Percentiles rank a stretch among this genome's conserved stretches.
Conservation (phyloP, 2,329 filamentous ascomycete genomes). For the Paecilomyces fulvus region DNA sequence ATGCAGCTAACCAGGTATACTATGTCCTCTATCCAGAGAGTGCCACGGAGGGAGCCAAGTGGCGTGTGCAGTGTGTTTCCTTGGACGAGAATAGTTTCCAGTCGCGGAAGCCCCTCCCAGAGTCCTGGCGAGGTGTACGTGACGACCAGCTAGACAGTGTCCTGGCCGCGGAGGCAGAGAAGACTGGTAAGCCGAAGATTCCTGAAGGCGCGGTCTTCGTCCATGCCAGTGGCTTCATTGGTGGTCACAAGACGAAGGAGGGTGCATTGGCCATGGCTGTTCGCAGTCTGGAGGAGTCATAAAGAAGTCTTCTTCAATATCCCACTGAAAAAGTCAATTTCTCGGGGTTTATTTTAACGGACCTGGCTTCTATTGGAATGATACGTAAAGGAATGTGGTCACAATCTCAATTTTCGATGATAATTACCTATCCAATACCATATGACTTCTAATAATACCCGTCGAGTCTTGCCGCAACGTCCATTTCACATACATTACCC, state of each 20-base stretch:
- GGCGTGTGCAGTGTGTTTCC: constrained; percentile 90
- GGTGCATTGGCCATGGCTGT: constrained; percentile 76
- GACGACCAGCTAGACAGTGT: constrained; percentile 71
- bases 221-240: constrained; percentile 92
- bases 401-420: background rate
- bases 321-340: background rate
- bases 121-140: constrained; percentile 83
- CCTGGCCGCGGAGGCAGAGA: constrained; percentile 31
- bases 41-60: constrained; percentile 65
- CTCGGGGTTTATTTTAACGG: background rate
- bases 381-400: background rate
- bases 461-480: too few relatives aligned
- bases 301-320: background rate
- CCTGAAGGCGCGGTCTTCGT: constrained; percentile 70
- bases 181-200: constrained; percentile 28
- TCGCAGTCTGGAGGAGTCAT: constrained; percentile 24
- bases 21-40: constrained; percentile 92
- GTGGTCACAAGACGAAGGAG: constrained; percentile 85
- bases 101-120: constrained; percentile 83
- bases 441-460: too few relatives aligned
- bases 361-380: background rate
- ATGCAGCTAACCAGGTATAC: constrained; percentile 52
- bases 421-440: background rate
- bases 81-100: constrained; percentile 77
- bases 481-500: too few relatives aligned